Percentiles rank a stretch among this genome's conserved stretches.
These are phyloP conservation scores for Insectozyma bohioensis DNA, from an alignment of 1,139 yeast species.

Conservation along the genomic window DNA sequence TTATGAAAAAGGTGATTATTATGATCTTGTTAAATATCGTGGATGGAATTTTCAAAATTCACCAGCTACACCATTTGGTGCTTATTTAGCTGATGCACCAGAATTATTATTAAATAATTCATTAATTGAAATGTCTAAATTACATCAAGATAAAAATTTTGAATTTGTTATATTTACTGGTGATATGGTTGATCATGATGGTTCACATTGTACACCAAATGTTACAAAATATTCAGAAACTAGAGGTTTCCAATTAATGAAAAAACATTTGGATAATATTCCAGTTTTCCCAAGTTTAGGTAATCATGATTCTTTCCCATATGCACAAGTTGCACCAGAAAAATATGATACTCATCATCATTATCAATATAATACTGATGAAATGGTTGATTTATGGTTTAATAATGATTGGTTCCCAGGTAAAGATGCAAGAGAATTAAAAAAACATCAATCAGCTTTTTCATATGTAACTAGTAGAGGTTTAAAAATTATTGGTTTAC, in stretches of 20 bases:
- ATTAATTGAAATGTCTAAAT: slow-evolving; percentile 44
- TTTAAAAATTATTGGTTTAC: slow-evolving; percentile 60
- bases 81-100: slow-evolving; percentile 65
- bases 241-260: slow-evolving; percentile 51
- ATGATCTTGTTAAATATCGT: slow-evolving; percentile 34
- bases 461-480: slow-evolving; percentile 56
- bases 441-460: slow-evolving; percentile 60
- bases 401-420: slow-evolving; percentile 35
- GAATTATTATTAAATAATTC: slow-evolving; percentile 57
- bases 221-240: slow-evolving; percentile 55
- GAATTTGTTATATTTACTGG: slow-evolving; percentile 70
- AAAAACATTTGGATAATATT: slow-evolving; percentile 50
- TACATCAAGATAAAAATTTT: slow-evolving; percentile 36
- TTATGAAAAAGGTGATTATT: slow-evolving; percentile 42
- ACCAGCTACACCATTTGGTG: slow-evolving; percentile 63
- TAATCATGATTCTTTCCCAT: slow-evolving; percentile 76
- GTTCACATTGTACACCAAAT: slow-evolving; percentile 48
- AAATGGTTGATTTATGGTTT: slow-evolving; percentile 59
- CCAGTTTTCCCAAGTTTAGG: slow-evolving; percentile 68
- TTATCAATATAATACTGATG: slow-evolving; percentile 58
- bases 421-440: slow-evolving; percentile 19
- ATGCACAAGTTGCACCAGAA: slow-evolving; percentile 63
- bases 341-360: slow-evolving; percentile 32
- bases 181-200: slow-evolving; percentile 66
- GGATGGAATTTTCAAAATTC: slow-evolving; percentile 41